Evolutionary conservation across 2,329 filamentous ascomycete species (phyloP), one percentile per base, ranked within the genome.

Genomic region (Exophiala spinifera): DNA sequence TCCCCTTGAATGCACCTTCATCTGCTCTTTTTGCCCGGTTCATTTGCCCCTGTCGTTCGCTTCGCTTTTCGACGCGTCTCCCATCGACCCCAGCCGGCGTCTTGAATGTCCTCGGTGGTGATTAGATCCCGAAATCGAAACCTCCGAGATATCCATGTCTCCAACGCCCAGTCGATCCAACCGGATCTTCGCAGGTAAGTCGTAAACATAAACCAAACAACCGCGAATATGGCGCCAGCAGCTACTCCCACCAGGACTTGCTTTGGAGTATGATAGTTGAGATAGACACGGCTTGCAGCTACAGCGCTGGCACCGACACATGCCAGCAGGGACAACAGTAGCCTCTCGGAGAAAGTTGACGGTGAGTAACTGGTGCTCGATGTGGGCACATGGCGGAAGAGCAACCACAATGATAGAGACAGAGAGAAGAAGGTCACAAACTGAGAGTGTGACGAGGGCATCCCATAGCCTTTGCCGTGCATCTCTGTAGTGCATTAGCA

Each of bases 1-100:
- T 39, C 4, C 36, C 14, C 11, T 39, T 5, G 4, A 15, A 19
- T 6, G 14, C 6, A 39, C 10, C 17, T 21, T 44, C 49, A 60
- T 28, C 49, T 39, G n/a, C 19, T 28, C 21, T 60, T 60, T 43
- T 51, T 55, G 39, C 49, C 43, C 4, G 37, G 21, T 15, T 23
- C 55, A 15, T 45, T 46, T 13, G 40, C 14, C 11, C 14, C 25
- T 4, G 28, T 40, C 3, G 39, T 31, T 31, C 49, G 49, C 46
- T 39, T 51, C 14, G 49, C 74, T 76, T 69, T 72, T 55, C 73
- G 73, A 51, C 73, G 70, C 46, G 77, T 76, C 70, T 92, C 86
- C 90, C 91, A 97, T 68, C 88, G 86, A 72, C 91, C 89, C 92
- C 92, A 99, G 1, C 94, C 94, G 39, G 91, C 87, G 74, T 96